Evolutionary conservation across 2,329 filamentous ascomycete genomes (phyloP), one percentile per base, ranked within the genome.

Genomic region (Emericellopsis atlantica): DNA sequence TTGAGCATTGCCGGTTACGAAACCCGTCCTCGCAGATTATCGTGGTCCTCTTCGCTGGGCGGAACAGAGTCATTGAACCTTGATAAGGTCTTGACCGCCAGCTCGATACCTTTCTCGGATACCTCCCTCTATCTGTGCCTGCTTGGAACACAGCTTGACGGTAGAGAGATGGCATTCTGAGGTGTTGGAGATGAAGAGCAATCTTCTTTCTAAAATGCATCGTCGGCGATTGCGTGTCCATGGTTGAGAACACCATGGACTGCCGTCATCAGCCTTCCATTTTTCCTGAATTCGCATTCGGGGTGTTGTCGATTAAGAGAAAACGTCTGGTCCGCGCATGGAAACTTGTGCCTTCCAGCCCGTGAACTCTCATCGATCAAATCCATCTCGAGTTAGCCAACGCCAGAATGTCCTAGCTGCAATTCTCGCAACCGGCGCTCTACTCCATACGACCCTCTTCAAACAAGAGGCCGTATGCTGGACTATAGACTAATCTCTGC

Each of bases 351-450:
- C 12, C 12, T 15, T 32, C 18, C 32, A 4, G 5, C 18, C 37
- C 6, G 22, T 26, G 23, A 29, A 33, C 41, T 65, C 76, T 86
- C 84, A 87, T 79, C 69, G 79, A 87, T 83, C 52, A 89, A 90
- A 88, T 70, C 47, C 49, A 84, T 79, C 55, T 84, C 83, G 85
- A 89, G 84, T 89, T 70, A 79, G 76, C 76, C 81, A 84, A 76
- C 79, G 72, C 69, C 81, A 89, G 84, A 92, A 92, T 90, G 84
- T 81, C 78, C 33, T 75, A 80, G 83, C 84, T 81, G 83, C 87
- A 94, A 69, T 93, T 93, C 86, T 88, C 78, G 74, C 26, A 79
- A 79, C 79, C 79, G 82, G 84, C 84, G 83, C 78, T 80, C 61
- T 62, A 73, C 69, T 67, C 70, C 72, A 76, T 75, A 70, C 70